Conservation (phyloP, 2,329 filamentous ascomycete genomes). For the Aspergillus calidoustus region DNA sequence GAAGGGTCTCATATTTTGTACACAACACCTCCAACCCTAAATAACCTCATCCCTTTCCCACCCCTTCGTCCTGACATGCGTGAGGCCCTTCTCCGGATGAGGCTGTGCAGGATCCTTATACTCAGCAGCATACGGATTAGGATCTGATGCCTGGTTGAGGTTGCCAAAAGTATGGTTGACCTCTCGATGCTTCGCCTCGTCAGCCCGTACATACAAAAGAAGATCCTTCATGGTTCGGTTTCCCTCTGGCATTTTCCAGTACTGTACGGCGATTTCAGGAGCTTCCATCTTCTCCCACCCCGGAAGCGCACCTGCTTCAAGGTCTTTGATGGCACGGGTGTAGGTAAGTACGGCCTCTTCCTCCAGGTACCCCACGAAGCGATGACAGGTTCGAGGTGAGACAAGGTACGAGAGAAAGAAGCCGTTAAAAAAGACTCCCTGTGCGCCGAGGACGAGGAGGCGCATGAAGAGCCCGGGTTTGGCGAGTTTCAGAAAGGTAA, state of each 20-base stretch:
- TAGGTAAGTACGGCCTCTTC: slow-evolving; percentile 98
- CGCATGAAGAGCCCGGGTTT: slow-evolving; percentile 89
- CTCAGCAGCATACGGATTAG: slow-evolving; percentile 86
- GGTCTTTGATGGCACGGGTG: slow-evolving; percentile 82
- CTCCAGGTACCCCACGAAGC: slow-evolving; percentile 95
- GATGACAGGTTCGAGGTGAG: slow-evolving; percentile 84
- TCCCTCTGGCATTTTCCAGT: slow-evolving; percentile 93
- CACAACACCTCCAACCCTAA: slow-evolving; percentile 23
- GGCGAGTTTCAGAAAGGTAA: slow-evolving; percentile 91
- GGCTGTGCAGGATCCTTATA: slow-evolving; percentile 72
- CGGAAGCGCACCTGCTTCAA: slow-evolving; percentile 82
- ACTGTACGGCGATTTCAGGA: slow-evolving; percentile 86
- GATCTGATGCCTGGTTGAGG: slow-evolving; percentile 80
- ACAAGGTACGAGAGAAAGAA: slow-evolving; percentile 89
- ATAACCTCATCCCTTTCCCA: slow-evolving; percentile 86
- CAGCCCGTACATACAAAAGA: slow-evolving; percentile 83
- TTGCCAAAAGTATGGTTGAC: slow-evolving; percentile 96
- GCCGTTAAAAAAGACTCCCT: slow-evolving; percentile 95
- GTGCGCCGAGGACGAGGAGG: slow-evolving; percentile 85
- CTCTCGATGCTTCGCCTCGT: slow-evolving; percentile 87
- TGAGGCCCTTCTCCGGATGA: slow-evolving; percentile 72
- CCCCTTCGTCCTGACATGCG: slow-evolving; percentile 69
- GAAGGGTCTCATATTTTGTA: neutral
- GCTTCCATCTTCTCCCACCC: slow-evolving; percentile 79
- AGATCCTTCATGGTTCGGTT: slow-evolving; percentile 82